Conservation (phyloP, 2,329 filamentous ascomycete species). For the Tolypocladium tundrense region DNA sequence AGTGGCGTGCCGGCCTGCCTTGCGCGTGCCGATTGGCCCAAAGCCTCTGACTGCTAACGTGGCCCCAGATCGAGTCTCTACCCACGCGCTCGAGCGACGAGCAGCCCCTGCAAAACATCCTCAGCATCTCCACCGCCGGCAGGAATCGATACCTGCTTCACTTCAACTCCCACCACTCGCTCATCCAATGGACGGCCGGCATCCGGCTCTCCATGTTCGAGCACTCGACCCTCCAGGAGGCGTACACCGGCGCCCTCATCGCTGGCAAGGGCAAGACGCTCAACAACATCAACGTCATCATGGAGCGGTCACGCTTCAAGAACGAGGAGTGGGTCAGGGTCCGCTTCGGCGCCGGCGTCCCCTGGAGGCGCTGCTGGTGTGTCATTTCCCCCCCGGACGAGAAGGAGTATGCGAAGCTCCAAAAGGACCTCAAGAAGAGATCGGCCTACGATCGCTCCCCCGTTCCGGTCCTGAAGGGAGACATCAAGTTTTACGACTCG, state of each 20-base stretch:
- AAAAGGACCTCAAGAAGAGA: conserved; percentile 73
- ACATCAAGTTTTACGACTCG: conserved; percentile 91
- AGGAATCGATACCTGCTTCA: conserved; percentile 92
- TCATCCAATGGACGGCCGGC: conserved; percentile 91
- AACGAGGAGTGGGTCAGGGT: conserved; percentile 93
- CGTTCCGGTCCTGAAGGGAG: conserved; percentile 62
- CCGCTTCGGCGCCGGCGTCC: conserved; percentile 87
- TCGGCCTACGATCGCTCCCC: conserved; percentile 71
- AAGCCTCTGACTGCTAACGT: neutral
- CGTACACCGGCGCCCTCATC: conserved; percentile 91
- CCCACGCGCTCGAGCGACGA: conserved; percentile 69
- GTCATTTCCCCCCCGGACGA: conserved; percentile 88
- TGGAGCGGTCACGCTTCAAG: conserved; percentile 68
- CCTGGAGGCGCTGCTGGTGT: conserved; percentile 95
- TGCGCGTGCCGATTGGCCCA: neutral
- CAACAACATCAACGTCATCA: conserved; percentile 83
- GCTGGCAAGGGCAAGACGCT: conserved; percentile 84
- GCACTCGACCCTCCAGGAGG: conserved; percentile 84
- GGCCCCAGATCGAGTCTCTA: conserved; percentile 67
- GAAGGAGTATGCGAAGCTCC: conserved; percentile 76
- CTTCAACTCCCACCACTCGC: conserved; percentile 87
- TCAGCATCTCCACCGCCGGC: conserved; percentile 91
- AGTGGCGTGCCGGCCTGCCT: conserved; percentile 6
- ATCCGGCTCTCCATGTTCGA: conserved; percentile 93
- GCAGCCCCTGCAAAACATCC: conserved; percentile 81